Base-by-base conservation (phyloP, 768 basidiomycete genomes). In the Candolleomyces aberdarensis region DNA sequence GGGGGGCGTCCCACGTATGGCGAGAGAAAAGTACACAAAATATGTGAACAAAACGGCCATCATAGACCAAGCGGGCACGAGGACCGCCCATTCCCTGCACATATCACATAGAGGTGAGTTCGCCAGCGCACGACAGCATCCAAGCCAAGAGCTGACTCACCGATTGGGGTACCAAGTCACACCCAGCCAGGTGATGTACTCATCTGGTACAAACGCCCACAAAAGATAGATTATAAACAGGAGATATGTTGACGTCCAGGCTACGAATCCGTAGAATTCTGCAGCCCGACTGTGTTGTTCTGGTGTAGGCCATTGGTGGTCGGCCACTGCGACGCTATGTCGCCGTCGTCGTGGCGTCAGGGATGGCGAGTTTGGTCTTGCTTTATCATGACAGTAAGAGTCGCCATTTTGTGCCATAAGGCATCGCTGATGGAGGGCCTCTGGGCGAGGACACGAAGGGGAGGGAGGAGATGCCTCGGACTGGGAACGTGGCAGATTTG, bases 221-320 rank as follows among this genome's bases (percentile, higher is more conserved):
- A 93, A 74, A 39, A 93, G 67, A 69, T 89, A 94, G 26, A 90
- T 67, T 57, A 83, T 71, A 68, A 89, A 94, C 2, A 85, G 72
- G 29, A 93, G 73, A 56, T 83, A 86, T 0, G 94, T 94, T 0
- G 85, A 85, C 9, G 87, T 86, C 88, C 87, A 91, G 15, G 90
- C 91, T 5, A 90, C 91, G 70, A 94, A 95, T n/a, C 94, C 93
- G 65, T 94, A 93, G 67, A 94, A 89, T 74, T 95, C 93, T 47
- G 89, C 82, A 13, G 90, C 89, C 9, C 89, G 85, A 70, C 85
- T 88, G 62, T 83, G 83, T 62, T 75, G 70, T 56, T 81, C 83
- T 44, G 39, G 47, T 19, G 55, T 55, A 13, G 55, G 60, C 60
- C 60, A 57, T 19, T 19, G n/a, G 2, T 2, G 69, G 72, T 46